Base-by-base conservation (phyloP, 2,329 filamentous ascomycete genomes). In the Lachnellula occidentalis region DNA sequence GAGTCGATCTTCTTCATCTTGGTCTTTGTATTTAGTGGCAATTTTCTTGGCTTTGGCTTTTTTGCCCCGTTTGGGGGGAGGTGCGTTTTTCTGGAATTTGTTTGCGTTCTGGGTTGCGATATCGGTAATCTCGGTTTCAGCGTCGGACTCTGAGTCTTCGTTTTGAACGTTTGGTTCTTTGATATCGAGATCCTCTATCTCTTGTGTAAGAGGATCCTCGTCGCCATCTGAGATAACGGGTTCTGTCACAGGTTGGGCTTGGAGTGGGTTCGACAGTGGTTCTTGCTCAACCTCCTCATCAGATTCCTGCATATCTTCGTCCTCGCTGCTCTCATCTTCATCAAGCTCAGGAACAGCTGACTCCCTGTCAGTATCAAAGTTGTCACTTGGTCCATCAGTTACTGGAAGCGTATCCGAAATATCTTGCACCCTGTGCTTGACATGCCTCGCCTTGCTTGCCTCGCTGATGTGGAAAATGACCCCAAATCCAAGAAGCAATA, bases 1-100 rank as follows among this genome's bases (percentile, higher is more conserved):
- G 6, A 81, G 82, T 12, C 91, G 89, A 66, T 99, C 94, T 71
- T 96, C 92, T 53, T 96, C 91, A 64, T 97, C 92, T 76, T 97
- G 94, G 64, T 95, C 77, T 45, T 88, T 92, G 73, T 99, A 99
- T 70, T 96, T 96, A 55, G 82, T 76, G 3, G 90, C 90, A 2
- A 90, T 85, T 70, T 94, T 95, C 76, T 95, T 96, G 43, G 86
- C 85, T 69, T 95, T 96, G 56, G 80, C 80, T 55, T 82, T 84
- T 70, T 95, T 90, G 31, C 91, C 90, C 54, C 92, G 85, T 68
- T 84, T 87, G 34, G 71, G 65, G 54, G 70, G 77, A 14, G 57
- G 68, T 60, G 59, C 71, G 62, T 60, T 70, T 66, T 77, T 81
- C 70, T 76, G 78, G 1, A 71, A 65, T 41, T 70, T 65, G 51